Evolutionary conservation across 495 filamentous ascomycete species (phyloP).

Genomic region (Acidomyces sp.): DNA sequence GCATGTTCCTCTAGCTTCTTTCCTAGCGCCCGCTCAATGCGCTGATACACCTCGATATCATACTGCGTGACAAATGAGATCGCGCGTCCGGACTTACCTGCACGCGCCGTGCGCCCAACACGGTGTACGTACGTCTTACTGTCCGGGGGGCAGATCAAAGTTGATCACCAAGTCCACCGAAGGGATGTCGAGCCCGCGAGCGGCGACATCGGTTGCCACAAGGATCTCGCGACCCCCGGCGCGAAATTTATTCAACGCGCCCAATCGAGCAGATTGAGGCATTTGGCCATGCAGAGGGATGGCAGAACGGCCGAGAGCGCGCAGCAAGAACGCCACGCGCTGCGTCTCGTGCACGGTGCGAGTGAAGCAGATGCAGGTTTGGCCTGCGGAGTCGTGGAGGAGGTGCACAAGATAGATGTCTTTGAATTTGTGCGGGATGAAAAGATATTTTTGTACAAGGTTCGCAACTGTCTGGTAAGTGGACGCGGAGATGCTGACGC

Average conservation of each 20-base stretch:
- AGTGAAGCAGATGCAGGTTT: slow-evolving; percentile 77
- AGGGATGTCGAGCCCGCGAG: slow-evolving; percentile 88
- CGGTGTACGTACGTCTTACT: slow-evolving; percentile 92
- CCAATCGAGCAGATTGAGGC: slow-evolving; percentile 69
- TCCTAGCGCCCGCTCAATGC: slow-evolving; percentile 73
- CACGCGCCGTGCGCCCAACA: slow-evolving; percentile 84
- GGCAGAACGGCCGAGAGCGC: slow-evolving; percentile 66
- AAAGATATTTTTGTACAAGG: slow-evolving; percentile 66
- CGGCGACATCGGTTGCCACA: slow-evolving; percentile 91
- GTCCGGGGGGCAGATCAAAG: slow-evolving; percentile 66
- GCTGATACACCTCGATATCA: slow-evolving; percentile 71
- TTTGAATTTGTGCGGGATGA: slow-evolving; percentile 82
- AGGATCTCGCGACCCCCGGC: slow-evolving; percentile 64
- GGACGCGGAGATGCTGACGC: slow-evolving; percentile 57
- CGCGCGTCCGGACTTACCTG: slow-evolving; percentile 74
- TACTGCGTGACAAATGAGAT: slow-evolving; percentile 80
- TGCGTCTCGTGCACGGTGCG: slow-evolving; percentile 89
- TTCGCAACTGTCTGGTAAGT: slow-evolving; percentile 85
- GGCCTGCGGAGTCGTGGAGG: slow-evolving; percentile 70
- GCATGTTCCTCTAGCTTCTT: slow-evolving; percentile 59
- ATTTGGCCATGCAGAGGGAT: slow-evolving; percentile 89
- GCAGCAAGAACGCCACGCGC: slow-evolving; percentile 65
- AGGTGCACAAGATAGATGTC: slow-evolving; percentile 80
- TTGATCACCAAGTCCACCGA: slow-evolving; percentile 83
- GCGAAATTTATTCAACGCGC: slow-evolving; percentile 77